Conservation (phyloP, 108 stramenopile genomes). For the Pseudonitzschia pungens region DNA sequence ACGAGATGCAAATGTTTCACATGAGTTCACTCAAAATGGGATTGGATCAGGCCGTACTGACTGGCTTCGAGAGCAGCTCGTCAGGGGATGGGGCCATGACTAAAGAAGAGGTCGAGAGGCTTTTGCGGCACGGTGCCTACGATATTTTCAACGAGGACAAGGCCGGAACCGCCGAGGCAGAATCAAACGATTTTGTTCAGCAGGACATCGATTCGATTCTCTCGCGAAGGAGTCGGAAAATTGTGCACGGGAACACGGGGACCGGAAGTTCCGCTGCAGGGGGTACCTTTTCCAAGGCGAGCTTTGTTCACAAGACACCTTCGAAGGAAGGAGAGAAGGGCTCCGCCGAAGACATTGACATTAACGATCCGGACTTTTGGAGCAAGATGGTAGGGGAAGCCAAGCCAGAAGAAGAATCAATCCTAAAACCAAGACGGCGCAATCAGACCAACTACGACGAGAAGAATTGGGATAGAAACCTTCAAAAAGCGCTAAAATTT, state of each 20-base stretch:
- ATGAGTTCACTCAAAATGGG: slow-evolving; percentile 96
- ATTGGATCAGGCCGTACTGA: slow-evolving; percentile 97
- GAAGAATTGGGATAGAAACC: slow-evolving; percentile 38
- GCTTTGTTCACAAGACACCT: slow-evolving; percentile 65
- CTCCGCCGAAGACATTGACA: slow-evolving; percentile 51
- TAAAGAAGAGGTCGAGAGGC: slow-evolving; percentile 78
- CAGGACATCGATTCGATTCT: slow-evolving; percentile 90
- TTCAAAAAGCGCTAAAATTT: slow-evolving; percentile 24
- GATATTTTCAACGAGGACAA: slow-evolving; percentile 89
- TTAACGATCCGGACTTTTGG: slow-evolving; percentile 98
- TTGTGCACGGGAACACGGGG: slow-evolving; percentile 82
- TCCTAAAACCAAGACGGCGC: slow-evolving; percentile 49
- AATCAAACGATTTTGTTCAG: slow-evolving; percentile 75
- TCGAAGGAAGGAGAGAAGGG: slow-evolving; percentile 31
- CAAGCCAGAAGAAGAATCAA: slow-evolving; percentile 51
- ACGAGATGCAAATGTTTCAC: slow-evolving; percentile 99
- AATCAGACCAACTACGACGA: slow-evolving; percentile 64
- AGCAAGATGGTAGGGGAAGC: slow-evolving; percentile 80
- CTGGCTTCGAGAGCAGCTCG: slow-evolving; percentile 73
- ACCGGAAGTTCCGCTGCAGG: slow-evolving; percentile 71
- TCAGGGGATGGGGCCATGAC: slow-evolving; percentile 70
- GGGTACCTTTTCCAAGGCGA: slow-evolving; percentile 92
- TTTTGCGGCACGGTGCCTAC: slow-evolving; percentile 88
- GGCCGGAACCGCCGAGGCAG: slow-evolving; percentile 71
- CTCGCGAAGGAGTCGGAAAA: slow-evolving; percentile 61